phyloP scores from a whole-genome alignment of 2,329 filamentous ascomycete genomes.

The Ascochyta viciae-villosae region DNA sequence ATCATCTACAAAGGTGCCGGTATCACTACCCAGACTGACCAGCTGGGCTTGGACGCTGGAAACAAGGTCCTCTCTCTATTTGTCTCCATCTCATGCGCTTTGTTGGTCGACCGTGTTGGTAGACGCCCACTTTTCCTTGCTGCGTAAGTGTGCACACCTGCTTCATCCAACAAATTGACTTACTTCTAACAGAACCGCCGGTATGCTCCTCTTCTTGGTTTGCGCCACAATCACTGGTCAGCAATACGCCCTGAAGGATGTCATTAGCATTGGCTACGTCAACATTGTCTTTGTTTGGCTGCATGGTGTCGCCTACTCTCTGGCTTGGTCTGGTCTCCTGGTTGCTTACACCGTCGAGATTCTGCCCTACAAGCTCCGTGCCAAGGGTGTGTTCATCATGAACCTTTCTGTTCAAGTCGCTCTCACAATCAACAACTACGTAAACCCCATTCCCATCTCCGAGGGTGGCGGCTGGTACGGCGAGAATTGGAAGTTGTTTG shows the following conservation, averaged over 20 bases:
- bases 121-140: constrained; percentile 54
- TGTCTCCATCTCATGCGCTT: constrained; percentile 33
- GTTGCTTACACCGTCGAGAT: constrained; percentile 59
- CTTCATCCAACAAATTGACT: constrained; percentile 44
- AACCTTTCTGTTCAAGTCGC: constrained; percentile 67
- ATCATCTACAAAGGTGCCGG: constrained; percentile 49
- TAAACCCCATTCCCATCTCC: constrained; percentile 58
- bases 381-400: constrained; percentile 59
- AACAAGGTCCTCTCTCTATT: constrained; percentile 51
- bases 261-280: constrained; percentile 46
- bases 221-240: constrained; percentile 29
- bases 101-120: constrained; percentile 51
- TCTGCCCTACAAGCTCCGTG: constrained; percentile 54
- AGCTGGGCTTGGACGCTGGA: constrained; percentile 49
- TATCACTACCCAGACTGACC: constrained; percentile 43
- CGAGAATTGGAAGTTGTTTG: constrained; percentile 67
- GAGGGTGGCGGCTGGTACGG: constrained; percentile 61
- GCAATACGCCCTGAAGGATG: constrained; percentile 55
- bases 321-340: constrained; percentile 61
- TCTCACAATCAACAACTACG: constrained; percentile 64
- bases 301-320: constrained; percentile 57
- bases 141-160: constrained; percentile 53
- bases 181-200: background rate
- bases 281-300: constrained; percentile 58
- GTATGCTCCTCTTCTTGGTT: constrained; percentile 6